Conservation (phyloP, 2,329 filamentous ascomycete genomes). For the Falciphora oryzae region DNA sequence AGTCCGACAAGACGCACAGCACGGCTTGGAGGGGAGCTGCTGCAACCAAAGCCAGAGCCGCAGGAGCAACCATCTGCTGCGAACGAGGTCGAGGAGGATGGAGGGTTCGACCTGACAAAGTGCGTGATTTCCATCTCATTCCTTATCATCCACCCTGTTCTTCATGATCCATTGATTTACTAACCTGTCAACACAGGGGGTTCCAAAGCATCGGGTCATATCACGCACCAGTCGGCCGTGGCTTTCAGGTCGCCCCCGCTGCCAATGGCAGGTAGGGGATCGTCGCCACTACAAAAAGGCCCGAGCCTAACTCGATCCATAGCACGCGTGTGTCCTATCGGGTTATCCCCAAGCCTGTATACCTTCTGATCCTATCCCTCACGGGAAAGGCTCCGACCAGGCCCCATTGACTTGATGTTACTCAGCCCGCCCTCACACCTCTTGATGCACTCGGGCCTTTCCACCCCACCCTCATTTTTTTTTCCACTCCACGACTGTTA, state of each 20-base stretch:
- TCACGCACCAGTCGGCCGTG: slow-evolving; percentile 48
- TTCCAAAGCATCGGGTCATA: slow-evolving; percentile 62
- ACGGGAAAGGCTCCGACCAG: neutral
- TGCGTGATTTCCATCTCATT: slow-evolving; percentile 25
- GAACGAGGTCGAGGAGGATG: slow-evolving; percentile 39
- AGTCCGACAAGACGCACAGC: slow-evolving; percentile 39
- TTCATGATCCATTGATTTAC: slow-evolving; percentile 8
- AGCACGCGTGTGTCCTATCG: neutral
- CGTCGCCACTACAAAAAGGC: neutral
- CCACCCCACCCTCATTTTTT: neutral
- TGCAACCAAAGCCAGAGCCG: slow-evolving; percentile 13
- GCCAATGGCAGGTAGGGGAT: slow-evolving; percentile 26
- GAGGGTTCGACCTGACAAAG: slow-evolving; percentile 55
- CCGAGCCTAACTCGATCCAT: neutral
- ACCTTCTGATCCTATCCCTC: neutral
- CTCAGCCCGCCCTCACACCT: neutral
- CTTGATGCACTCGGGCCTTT: neutral
- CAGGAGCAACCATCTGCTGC: neutral
- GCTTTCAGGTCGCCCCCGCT: slow-evolving; percentile 37
- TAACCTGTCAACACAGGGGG: slow-evolving; percentile 38
- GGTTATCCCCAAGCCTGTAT: neutral
- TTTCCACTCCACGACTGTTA: neutral
- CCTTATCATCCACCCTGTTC: neutral
- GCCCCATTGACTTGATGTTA: neutral
- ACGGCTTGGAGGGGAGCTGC: slow-evolving; percentile 12